These are phyloP conservation scores for Noccaea bulbosa DNA, from an alignment of 345 rosid genomes.

Conservation along the genomic window DNA sequence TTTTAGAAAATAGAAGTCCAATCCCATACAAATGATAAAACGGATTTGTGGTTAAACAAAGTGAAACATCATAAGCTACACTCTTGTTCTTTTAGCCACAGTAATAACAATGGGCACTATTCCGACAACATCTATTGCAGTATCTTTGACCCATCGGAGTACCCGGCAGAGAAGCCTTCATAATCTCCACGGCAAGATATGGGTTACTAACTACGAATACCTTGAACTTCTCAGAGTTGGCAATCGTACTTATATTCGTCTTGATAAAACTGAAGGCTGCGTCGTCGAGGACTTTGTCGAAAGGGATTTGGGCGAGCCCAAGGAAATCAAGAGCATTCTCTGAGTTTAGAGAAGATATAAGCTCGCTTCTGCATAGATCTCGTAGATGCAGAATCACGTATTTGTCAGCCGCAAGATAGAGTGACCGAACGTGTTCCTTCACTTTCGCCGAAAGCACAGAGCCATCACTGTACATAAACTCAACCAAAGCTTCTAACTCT, in stretches of 20 bases:
- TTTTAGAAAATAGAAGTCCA: too few relatives aligned
- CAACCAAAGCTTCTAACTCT: slow-evolving; percentile 19
- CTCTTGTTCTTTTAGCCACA: too few relatives aligned
- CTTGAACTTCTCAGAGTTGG: background rate
- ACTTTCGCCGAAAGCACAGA: background rate
- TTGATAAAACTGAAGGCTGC: background rate
- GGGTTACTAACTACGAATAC: slow-evolving; percentile 6
- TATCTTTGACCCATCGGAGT: background rate
- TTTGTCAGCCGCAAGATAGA: slow-evolving; percentile 13
- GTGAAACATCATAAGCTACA: too few relatives aligned
- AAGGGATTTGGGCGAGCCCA: slow-evolving; percentile 10
- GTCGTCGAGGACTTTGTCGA: background rate
- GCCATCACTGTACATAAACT: slow-evolving; percentile 1
- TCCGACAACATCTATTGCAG: too few relatives aligned
- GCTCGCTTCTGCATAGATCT: slow-evolving; percentile 14
- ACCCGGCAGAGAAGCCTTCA: background rate
- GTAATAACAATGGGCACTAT: too few relatives aligned
- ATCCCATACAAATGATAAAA: too few relatives aligned
- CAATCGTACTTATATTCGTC: background rate
- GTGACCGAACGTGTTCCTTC: slow-evolving; percentile 17
- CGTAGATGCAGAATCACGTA: slow-evolving; percentile 21
- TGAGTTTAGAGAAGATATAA: background rate
- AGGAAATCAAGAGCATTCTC: background rate
- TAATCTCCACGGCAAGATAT: slow-evolving; percentile 21
- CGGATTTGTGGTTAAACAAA: too few relatives aligned